These are phyloP conservation scores for Yamadazyma paraphyllophila DNA, from an alignment of 805 yeast genomes.

Conservation along the genomic window DNA sequence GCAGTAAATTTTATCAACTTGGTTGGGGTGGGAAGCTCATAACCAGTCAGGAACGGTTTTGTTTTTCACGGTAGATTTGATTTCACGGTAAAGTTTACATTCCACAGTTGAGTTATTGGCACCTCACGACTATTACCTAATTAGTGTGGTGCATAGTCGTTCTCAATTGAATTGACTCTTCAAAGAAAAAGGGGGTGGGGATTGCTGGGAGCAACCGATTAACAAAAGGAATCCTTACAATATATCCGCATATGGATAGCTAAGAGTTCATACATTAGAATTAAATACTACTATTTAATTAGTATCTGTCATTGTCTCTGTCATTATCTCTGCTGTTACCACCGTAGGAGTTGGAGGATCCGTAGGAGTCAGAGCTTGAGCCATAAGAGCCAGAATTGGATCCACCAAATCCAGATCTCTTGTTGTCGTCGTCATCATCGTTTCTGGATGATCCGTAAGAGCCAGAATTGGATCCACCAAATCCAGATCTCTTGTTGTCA, in stretches of 20 bases:
- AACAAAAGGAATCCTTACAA: too few relatives aligned
- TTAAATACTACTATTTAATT: not conserved
- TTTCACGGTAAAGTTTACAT: too few relatives aligned
- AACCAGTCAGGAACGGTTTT: too few relatives aligned
- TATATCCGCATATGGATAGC: not conserved
- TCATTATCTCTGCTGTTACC: constrained; percentile 4
- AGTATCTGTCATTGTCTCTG: constrained; percentile 12
- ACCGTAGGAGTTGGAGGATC: constrained; percentile 18
- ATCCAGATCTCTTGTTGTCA: constrained; percentile 16
- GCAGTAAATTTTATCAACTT: too few relatives aligned
- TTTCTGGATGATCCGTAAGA: constrained; percentile 15
- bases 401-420: not conserved
- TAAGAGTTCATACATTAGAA: not conserved
- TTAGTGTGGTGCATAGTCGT: too few relatives aligned
- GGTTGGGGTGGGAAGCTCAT: too few relatives aligned
- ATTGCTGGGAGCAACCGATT: not conserved
- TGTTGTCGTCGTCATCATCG: constrained; percentile 10
- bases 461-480: constrained; percentile 5
- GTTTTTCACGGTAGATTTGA: too few relatives aligned
- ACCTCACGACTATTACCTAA: too few relatives aligned
- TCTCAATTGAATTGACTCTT: too few relatives aligned
- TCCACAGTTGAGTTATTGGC: too few relatives aligned
- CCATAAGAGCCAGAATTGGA: constrained; percentile 24
- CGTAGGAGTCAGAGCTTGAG: constrained; percentile 25
- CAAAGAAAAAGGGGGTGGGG: too few relatives aligned